Evolutionary conservation across 768 basidiomycete genomes (phyloP).

Genomic region (Lanmaoa pseudosensibilis): DNA sequence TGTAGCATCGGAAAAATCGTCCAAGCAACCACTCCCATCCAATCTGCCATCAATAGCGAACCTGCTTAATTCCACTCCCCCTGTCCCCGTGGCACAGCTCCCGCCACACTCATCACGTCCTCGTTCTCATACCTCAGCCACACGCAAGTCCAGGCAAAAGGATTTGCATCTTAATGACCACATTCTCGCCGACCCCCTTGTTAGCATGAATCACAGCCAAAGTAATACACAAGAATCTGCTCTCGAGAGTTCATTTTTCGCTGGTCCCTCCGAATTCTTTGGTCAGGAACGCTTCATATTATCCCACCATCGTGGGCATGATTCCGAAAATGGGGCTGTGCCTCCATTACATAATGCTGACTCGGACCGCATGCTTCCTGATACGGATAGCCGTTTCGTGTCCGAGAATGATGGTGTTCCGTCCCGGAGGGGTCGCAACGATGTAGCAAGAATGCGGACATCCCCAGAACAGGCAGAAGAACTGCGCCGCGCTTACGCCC

Average conservation of each 20-base stretch:
- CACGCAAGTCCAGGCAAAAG: conserved; percentile 33
- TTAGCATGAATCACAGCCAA: conserved; percentile 5
- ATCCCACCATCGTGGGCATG: conserved; percentile 35
- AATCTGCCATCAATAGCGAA: conserved; percentile 40
- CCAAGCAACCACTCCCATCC: conserved; percentile 30
- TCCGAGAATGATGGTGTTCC: conserved; percentile 48
- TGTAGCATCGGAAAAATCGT: conserved; percentile 17
- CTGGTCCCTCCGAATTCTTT: conserved; percentile 31
- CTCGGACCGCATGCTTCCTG: conserved; percentile 49
- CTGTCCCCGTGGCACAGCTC: conserved; percentile 23
- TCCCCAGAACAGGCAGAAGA: conserved; percentile 66
- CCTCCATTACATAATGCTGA: conserved; percentile 39
- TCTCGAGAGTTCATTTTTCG: conserved; percentile 34
- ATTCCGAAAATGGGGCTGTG: conserved; percentile 27
- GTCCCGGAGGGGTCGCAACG: conserved; percentile 32
- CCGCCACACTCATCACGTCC: conserved; percentile 23
- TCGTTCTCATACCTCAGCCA: conserved; percentile 26
- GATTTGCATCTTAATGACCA: conserved; percentile 33
- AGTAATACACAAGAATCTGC: conserved; percentile 12
- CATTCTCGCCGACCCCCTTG: conserved; percentile 24
- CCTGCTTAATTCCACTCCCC: conserved; percentile 39
- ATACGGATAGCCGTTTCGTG: conserved; percentile 50
- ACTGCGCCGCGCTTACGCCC: conserved; percentile 62
- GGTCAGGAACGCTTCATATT: conserved; percentile 33
- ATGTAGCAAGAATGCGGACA: conserved; percentile 54